Base-by-base conservation (phyloP, 306 rosid genomes). In the Sindora glabra region DNA sequence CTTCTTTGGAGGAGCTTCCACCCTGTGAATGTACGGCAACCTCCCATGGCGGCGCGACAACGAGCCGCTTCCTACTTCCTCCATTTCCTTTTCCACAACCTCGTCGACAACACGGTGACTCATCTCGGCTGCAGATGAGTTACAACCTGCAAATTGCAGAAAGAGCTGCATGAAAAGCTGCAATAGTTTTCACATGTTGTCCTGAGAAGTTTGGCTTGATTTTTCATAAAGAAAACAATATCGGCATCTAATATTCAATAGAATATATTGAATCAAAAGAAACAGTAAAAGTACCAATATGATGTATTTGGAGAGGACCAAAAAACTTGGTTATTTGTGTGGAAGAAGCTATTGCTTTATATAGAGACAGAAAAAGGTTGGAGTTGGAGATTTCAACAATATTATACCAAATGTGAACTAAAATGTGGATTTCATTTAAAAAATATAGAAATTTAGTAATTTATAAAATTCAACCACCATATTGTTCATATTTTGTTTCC, bases 1-100 rank as follows among this genome's bases (percentile, higher is more conserved):
- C 17, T 70, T 75, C 68, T 37, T 77, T 21, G 80, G 80, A 81
- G 76, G 78, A 50, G 58, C 3, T 42, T 37, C 52, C 3, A 77
- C 83, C 46, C 36, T 77, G 62, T 81, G 75, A 19, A 67, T 48
- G 11, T 46, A 40, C 21, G 71, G 65, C 38, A 71, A n/a, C 39
- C 13, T 9, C 22, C 64, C 62, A 34, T 76, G 63, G 23, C 67
- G 36, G 14, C 46, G 34, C 9, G 77, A 76, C 11, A 74, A 62
- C 25, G 52, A 0, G 0, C 10, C 48, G 1, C 70, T 74, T 45
- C 25, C 18, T 49, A 39, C 54, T 40, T 74, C 83, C 15, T 42
- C 80, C 76, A 53, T 21, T 3, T 17, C 64, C 15, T 16, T 49
- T 19, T 33, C 25, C 37, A n/a, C 52, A 7, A 3, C 38, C 1